Conservation (phyloP, 495 filamentous ascomycete species). For the Parathielavia hyrcaniae region DNA sequence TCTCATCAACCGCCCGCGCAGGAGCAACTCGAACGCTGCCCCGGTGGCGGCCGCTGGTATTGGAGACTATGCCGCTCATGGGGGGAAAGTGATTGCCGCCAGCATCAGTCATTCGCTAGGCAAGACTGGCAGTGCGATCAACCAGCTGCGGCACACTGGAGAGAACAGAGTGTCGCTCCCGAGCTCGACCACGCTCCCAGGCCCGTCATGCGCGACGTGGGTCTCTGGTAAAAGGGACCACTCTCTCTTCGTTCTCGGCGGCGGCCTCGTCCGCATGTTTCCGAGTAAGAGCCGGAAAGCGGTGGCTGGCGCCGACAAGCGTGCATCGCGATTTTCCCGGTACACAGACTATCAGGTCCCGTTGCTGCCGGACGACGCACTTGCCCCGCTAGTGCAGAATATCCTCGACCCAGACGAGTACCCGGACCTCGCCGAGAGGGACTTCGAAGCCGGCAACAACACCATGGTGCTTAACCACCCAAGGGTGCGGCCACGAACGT, state of each 20-base stretch:
- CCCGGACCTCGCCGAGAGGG: constrained; percentile 42
- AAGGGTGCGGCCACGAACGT: constrained; percentile 24
- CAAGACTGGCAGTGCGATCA: constrained; percentile 70
- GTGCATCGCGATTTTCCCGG: constrained; percentile 43
- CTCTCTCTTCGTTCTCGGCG: constrained; percentile 53
- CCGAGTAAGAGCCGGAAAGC: constrained; percentile 49
- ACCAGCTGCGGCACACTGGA: constrained; percentile 71
- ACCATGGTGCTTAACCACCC: constrained; percentile 38
- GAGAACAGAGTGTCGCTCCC: constrained; percentile 78
- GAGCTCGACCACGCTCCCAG: constrained; percentile 40
- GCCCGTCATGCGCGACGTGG: constrained; percentile 52
- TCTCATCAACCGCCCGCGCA: constrained; percentile 45
- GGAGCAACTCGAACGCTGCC: constrained; percentile 42
- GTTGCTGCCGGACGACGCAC: constrained; percentile 44
- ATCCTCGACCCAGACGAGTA: constrained; percentile 46
- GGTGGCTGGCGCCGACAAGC: constrained; percentile 34
- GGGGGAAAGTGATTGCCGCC: constrained; percentile 73
- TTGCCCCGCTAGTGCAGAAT: constrained; percentile 40
- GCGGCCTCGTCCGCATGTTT: constrained; percentile 59
- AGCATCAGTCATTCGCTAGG: constrained; percentile 79
- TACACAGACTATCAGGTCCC: constrained; percentile 63
- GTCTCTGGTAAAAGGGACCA: constrained; percentile 49
- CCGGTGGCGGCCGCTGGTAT: constrained; percentile 50
- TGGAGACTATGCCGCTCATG: constrained; percentile 61
- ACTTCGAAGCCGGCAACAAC: constrained; percentile 39